phyloP scores from a whole-genome alignment of 805 yeast genomes.

The Candida oleophila region DNA sequence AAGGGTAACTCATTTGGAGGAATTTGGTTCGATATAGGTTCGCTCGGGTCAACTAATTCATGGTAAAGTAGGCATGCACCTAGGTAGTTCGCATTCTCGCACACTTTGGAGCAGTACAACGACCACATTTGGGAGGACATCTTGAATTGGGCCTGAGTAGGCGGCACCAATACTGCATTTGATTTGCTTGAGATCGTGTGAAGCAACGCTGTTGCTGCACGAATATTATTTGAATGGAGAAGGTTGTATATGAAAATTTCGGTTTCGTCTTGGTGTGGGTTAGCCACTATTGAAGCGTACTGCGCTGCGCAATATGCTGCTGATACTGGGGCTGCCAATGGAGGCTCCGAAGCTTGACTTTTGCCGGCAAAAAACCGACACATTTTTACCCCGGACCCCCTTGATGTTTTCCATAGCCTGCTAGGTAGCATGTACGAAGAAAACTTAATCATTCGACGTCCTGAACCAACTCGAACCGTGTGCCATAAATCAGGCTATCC shows the following conservation, averaged over 20 bases:
- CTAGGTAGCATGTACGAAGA: no score
- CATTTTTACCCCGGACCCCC: no score
- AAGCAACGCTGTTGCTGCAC: constrained; percentile 24
- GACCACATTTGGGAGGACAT: constrained; percentile 39
- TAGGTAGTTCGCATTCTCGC: constrained; percentile 21
- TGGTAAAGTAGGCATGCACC: constrained; percentile 37
- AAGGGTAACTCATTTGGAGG: constrained; percentile 25
- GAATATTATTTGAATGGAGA: constrained; percentile 17
- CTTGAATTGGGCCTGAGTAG: constrained; percentile 7
- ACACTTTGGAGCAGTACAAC: constrained; percentile 20
- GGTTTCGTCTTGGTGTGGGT: not conserved
- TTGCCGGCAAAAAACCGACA: no score
- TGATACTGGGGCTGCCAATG: no score
- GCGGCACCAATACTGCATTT: not conserved
- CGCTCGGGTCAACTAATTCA: constrained; percentile 26
- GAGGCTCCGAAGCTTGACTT: no score
- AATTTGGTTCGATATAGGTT: constrained; percentile 10
- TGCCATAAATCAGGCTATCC: no score
- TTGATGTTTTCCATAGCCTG: no score
- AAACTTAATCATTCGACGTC: no score
- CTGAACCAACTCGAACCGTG: no score
- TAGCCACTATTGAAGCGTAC: not conserved
- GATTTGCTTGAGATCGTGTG: constrained; percentile 17
- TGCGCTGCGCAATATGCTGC: no score
- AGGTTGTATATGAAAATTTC: constrained; percentile 23